Evolutionary conservation across 2,329 filamentous ascomycete genomes (phyloP).

Genomic region (Pestalotiopsis sp.): DNA sequence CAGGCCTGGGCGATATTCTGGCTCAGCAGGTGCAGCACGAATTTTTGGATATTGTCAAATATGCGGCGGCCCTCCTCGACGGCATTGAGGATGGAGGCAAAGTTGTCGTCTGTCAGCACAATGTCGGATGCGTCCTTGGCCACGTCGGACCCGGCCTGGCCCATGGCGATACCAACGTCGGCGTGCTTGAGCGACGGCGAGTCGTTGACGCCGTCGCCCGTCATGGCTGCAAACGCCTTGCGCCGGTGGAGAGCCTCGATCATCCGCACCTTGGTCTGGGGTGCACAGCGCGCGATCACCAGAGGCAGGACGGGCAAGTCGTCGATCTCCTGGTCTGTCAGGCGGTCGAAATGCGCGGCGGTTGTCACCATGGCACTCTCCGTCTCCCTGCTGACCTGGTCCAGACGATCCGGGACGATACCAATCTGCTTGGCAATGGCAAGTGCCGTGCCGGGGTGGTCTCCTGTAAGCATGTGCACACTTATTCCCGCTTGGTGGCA

Average conservation of each 20-base stretch:
- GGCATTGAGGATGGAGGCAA: slow-evolving; percentile 70
- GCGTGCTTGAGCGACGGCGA: slow-evolving; percentile 69
- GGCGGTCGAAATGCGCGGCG: slow-evolving; percentile 63
- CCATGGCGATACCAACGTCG: slow-evolving; percentile 74
- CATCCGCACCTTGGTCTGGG: slow-evolving; percentile 74
- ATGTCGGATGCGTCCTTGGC: slow-evolving; percentile 59
- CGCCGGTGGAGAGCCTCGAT: slow-evolving; percentile 49
- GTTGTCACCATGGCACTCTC: slow-evolving; percentile 46
- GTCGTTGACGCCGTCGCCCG: slow-evolving; percentile 75
- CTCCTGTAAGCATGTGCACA: slow-evolving; percentile 65
- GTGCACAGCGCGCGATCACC: slow-evolving; percentile 70
- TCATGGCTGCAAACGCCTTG: slow-evolving; percentile 62
- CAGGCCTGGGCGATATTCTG: slow-evolving; percentile 74
- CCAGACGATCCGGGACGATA: slow-evolving; percentile 42
- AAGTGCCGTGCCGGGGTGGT: slow-evolving; percentile 58
- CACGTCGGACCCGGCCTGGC: slow-evolving; percentile 63
- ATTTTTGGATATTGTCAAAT: slow-evolving; percentile 77
- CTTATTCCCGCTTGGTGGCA: slow-evolving; percentile 58
- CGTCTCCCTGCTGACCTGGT: slow-evolving; percentile 1
- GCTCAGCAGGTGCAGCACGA: slow-evolving; percentile 69
- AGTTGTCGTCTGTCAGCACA: slow-evolving; percentile 73
- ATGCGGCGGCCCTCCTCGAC: slow-evolving; percentile 72
- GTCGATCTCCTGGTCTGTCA: slow-evolving; percentile 67
- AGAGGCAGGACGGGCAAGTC: slow-evolving; percentile 65
- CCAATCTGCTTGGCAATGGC: slow-evolving; percentile 62